A percentile compares a stretch with the other conserved stretches of the same genome.
phyloP scores from a whole-genome alignment of 768 basidiomycete species.

The Amanita fuliginea region DNA sequence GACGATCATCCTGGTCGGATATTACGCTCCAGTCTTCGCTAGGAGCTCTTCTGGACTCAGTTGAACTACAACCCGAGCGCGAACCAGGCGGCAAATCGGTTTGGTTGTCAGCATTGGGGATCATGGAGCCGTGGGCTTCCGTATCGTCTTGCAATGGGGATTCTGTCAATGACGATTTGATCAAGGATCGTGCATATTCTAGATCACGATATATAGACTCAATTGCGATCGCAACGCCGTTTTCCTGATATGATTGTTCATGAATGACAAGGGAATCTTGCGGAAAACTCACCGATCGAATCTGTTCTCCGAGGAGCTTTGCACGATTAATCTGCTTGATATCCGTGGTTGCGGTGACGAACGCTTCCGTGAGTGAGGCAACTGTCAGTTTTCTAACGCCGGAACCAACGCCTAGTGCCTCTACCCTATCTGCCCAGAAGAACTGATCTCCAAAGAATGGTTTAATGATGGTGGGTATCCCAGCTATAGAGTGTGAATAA shows the following conservation, averaged over 20 bases:
- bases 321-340: constrained; percentile 83
- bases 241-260: constrained; percentile 48
- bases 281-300: constrained; percentile 51
- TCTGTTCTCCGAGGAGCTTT: constrained; percentile 73
- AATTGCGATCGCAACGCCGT: constrained; percentile 88
- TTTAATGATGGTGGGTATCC: constrained; percentile 90
- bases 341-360: constrained; percentile 77
- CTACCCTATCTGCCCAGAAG: constrained; percentile 98
- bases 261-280: background rate
- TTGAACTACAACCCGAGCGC: constrained; percentile 43
- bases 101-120: constrained; percentile 18
- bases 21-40: constrained; percentile 89
- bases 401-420: constrained; percentile 85
- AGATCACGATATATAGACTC: constrained; percentile 95
- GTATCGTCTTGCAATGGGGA: constrained; percentile 15
- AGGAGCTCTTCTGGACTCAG: constrained; percentile 40
- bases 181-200: constrained; percentile 83
- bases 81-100: constrained; percentile 20
- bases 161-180: constrained; percentile 45
- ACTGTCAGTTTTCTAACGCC: constrained; percentile 83
- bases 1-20: constrained; percentile 59
- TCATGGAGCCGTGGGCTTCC: constrained; percentile 26
- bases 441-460: constrained; percentile 99
- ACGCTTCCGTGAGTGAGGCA: constrained; percentile 65
- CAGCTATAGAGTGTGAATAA: constrained; percentile 35